A percentile compares a stretch with the other conserved stretches of the same genome.
Evolutionary conservation across 2,329 filamentous ascomycete genomes (phyloP).

Genomic region (Penicillium verrucosum): DNA sequence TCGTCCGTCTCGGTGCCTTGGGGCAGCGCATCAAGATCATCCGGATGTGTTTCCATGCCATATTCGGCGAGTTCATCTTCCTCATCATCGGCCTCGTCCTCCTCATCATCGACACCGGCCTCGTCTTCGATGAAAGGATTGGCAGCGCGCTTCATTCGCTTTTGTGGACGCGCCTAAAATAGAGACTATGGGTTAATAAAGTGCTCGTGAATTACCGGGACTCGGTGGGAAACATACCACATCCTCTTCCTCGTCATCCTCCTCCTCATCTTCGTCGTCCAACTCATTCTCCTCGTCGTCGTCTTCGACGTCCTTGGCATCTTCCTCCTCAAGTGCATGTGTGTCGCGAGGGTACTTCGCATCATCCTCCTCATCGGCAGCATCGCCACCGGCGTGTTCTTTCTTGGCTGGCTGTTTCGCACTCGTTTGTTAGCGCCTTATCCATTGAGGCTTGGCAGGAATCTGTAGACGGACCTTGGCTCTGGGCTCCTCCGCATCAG

Average conservation of each 20-base stretch:
- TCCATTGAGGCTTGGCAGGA: conserved; percentile 10
- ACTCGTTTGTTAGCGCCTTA: conserved; percentile 18
- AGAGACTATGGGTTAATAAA: conserved; percentile 14
- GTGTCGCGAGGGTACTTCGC: conserved; percentile 35
- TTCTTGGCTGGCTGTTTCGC: conserved; percentile 26
- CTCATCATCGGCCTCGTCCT: conserved; percentile 84
- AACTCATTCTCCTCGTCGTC: conserved; percentile 61
- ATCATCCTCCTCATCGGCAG: conserved; percentile 44
- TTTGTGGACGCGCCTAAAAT: conserved; percentile 62
- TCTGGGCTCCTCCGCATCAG: conserved; percentile 61
- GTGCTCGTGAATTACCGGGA: not conserved
- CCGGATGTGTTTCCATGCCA: conserved; percentile 84
- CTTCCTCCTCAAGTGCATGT: conserved; percentile 41
- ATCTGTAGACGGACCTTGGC: conserved; percentile 26
- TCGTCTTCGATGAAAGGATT: conserved; percentile 96
- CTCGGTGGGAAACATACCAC: conserved; percentile 37
- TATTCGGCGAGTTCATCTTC: conserved; percentile 83
- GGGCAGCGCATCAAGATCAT: conserved; percentile 75
- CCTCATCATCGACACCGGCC: conserved; percentile 92
- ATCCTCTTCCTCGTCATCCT: conserved; percentile 54
- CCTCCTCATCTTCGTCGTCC: conserved; percentile 43
- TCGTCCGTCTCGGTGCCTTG: conserved; percentile 81
- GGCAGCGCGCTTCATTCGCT: conserved; percentile 70
- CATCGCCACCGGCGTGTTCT: conserved; percentile 39
- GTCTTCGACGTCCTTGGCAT: conserved; percentile 48